These are phyloP conservation scores for Takashimella koratensis DNA, from an alignment of 1,284 basidiomycete genomes.

Conservation along the genomic window DNA sequence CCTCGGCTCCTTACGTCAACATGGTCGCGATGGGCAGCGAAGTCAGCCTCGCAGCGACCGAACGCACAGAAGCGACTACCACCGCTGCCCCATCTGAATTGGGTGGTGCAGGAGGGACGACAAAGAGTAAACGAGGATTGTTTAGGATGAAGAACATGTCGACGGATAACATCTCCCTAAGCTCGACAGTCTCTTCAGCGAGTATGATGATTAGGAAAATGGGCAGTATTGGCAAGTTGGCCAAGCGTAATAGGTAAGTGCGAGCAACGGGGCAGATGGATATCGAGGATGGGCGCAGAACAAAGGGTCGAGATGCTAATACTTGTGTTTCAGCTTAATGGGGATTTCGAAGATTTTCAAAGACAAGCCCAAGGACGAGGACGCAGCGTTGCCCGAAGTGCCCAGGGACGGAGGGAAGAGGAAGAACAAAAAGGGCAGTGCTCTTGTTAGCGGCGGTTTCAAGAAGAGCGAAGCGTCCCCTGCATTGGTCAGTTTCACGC, in stretches of 20 bases:
- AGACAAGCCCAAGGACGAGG: conserved; percentile 69
- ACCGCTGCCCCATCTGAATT: conserved; percentile 9
- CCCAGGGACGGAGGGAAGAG: conserved; percentile 45
- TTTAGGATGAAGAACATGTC: conserved; percentile 92
- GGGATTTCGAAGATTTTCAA: conserved; percentile 94
- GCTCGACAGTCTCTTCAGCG: conserved; percentile 92
- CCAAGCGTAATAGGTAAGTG: conserved; percentile 66
- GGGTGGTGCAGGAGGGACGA: conserved; percentile 9
- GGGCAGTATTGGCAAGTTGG: conserved; percentile 87
- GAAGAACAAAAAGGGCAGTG: conserved; percentile 51
- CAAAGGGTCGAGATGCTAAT: no score
- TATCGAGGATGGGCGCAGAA: no score
- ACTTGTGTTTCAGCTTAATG: conserved; percentile 61
- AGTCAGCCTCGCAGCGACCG: conserved; percentile 40
- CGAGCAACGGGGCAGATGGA: no score
- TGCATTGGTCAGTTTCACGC: conserved; percentile 75
- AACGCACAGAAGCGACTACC: conserved; percentile 32
- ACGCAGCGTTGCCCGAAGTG: conserved; percentile 46
- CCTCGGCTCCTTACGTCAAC: conserved; percentile 33
- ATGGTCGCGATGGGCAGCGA: conserved; percentile 34
- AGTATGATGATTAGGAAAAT: conserved; percentile 97
- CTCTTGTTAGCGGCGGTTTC: conserved; percentile 36
- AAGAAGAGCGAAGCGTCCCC: conserved; percentile 57
- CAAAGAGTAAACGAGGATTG: conserved; percentile 38
- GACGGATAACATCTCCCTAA: conserved; percentile 95